Evolutionary conservation across 2,329 filamentous ascomycete species (phyloP), one percentile per base, ranked within the genome.

Genomic region (Macrophomina tecta): DNA sequence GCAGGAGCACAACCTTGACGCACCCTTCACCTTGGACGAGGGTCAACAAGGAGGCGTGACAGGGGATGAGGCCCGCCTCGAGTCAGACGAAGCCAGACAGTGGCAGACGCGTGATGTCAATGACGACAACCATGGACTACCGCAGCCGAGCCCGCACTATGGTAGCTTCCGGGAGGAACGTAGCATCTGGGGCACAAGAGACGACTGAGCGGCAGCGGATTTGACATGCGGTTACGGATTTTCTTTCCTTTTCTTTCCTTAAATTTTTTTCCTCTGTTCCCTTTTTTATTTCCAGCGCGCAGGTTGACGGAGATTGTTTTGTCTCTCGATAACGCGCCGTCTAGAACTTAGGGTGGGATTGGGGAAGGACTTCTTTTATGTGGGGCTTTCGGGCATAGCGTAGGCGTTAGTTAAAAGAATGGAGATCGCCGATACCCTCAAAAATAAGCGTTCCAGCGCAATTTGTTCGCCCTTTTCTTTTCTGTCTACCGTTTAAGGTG

Each of bases 91-190:
- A 68, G 79, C 80, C 12, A 69, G 70, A 52, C 76, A 78, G 32
- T 85, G 83, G 83, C 77, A 82, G 69, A 46, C 40, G 14, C 56
- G 56, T 8, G 46, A 48, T 34, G 34, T 55, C 62, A 65, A 66
- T 16, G 40, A 60, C 6, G 56, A 55, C 12, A 32, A 23, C 23
- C 23, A 34, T 12, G 53, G 58, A 30, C 14, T n/a, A 30, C 8
- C 53, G 18, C 36, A 34, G 11, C 5, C 49, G 38, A 49, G 55
- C 61, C 75, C 76, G 18, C 75, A 78, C n/a, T 81, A 80, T 64
- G 78, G 77, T 66, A 81, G 78, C 70, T 81, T 80, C 68, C 72
- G 76, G 68, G 80, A 81, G 46, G 80, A 82, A 69, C 74, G 77
- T 14, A 76, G 79, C 62, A 76, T 74, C 7, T 82, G 80, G 80